Evolutionary conservation across 257 asterid genomes (phyloP).

Genomic region (Jacaranda mimosifolia): DNA sequence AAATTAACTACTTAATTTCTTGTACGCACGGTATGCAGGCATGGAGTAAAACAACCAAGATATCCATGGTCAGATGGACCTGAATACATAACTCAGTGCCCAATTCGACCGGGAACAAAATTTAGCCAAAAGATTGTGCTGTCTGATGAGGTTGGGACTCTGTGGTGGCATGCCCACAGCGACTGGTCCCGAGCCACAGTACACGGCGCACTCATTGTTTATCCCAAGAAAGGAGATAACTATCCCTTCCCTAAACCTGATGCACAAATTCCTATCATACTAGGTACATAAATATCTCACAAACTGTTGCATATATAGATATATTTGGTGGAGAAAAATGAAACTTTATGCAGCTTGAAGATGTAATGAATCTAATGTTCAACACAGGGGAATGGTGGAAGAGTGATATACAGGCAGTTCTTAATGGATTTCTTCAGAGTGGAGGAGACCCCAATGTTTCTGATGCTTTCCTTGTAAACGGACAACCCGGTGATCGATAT

Average conservation of each 20-base stretch:
- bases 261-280: constrained; percentile 52
- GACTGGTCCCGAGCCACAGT: constrained; percentile 64
- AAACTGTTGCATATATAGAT: no score
- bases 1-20: no score
- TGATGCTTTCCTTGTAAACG: constrained; percentile 56
- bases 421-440: constrained; percentile 28
- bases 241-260: constrained; percentile 56
- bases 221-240: constrained; percentile 37
- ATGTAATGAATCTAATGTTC: background rate
- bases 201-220: constrained; percentile 55
- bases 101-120: constrained; percentile 52
- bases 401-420: constrained; percentile 40
- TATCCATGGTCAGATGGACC: constrained; percentile 76
- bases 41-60: constrained; percentile 65
- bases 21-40: constrained; percentile 44
- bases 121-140: constrained; percentile 52
- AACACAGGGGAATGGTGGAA: constrained; percentile 63
- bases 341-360: background rate
- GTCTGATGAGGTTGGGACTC: constrained; percentile 62
- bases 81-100: constrained; percentile 60
- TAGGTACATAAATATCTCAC: constrained; percentile 40
- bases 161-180: constrained; percentile 80
- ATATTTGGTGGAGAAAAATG: background rate
- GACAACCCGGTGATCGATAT: constrained; percentile 64
- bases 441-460: constrained; percentile 50